Base-by-base conservation (phyloP, 805 yeast species). In the Huiozyma naganishii region DNA sequence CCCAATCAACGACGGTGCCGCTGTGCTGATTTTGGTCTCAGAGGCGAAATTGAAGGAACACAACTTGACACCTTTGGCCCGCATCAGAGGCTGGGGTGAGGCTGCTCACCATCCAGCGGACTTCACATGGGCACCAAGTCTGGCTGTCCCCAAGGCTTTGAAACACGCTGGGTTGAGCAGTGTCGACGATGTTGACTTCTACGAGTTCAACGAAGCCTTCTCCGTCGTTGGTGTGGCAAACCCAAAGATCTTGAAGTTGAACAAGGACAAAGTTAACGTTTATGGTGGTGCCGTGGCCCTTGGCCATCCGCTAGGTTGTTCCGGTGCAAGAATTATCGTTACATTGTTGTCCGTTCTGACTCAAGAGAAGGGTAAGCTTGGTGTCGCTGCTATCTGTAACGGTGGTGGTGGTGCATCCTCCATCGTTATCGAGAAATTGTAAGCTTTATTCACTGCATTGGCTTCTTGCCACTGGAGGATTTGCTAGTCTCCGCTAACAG, bases 341-440 rank as follows among this genome's bases (percentile, higher is more conserved):
- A 92, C 98, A 29, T 74, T 92, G 65, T 58, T 79, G 46, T 76
- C 87, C 41, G 88, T 89, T 12, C 76, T 92, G 61, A 52, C 67
- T 34, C 96, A 90, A 70, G 97, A 92, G 72, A 68, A 68, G 44
- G 94, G 90, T 55, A 86, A 82, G 70, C 66, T 80, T 54, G 99
- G 99, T 65, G 87, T 79, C 53, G 97, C 96, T 57, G 96, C 87
- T 65, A 82, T 92, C 62, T 92, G 98, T 76, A 92, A 92, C 67
- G 98, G 99, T 72, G 99, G 99, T 59, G 99, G 99, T 64, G 99
- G 98, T 64, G 97, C 97, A 41, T 83, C 95, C 45, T 81, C 97
- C 27, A 72, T 92, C 57, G 86, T 92, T 48, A 76, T 92, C 57
- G 95, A 89, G 71, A 78, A 72, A 57, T 58, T 78, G 32, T 47